Percentiles rank a stretch among this genome's conserved stretches.
Conservation (phyloP, 2,329 filamentous ascomycete genomes). For the Aspergillus fumigatiaffinis region DNA sequence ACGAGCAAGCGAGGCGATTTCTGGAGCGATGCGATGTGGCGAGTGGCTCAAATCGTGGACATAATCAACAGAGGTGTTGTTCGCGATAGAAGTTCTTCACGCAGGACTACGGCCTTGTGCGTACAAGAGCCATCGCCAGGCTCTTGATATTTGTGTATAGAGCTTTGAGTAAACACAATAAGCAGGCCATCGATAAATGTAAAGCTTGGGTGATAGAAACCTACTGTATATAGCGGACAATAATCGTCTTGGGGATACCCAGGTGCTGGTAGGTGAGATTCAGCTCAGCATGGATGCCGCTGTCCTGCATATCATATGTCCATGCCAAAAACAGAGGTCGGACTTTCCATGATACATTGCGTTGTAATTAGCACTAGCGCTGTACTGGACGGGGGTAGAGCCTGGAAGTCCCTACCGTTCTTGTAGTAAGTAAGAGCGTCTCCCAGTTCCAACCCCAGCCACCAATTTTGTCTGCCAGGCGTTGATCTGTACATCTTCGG, state of each 20-base stretch:
- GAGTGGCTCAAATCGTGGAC: neutral
- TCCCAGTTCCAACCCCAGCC: no score
- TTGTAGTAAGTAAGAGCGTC: no score
- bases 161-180: neutral
- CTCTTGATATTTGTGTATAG: neutral
- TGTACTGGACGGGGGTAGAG: no score
- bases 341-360: no score
- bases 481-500: slow-evolving; percentile 34
- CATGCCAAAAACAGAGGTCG: no score
- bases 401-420: no score
- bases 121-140: neutral
- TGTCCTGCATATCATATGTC: no score
- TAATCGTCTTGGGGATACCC: neutral
- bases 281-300: no score
- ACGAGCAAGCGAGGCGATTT: no score
- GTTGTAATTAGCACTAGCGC: no score
- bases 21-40: neutral
- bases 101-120: neutral
- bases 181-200: neutral
- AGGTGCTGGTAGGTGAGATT: no score
- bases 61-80: neutral
- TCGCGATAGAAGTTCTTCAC: neutral
- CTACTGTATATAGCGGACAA: neutral
- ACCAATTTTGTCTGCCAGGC: no score
- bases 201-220: neutral